These are phyloP conservation scores for Saccharomycopsis fodiens DNA, from an alignment of 805 yeast genomes.

Conservation along the genomic window DNA sequence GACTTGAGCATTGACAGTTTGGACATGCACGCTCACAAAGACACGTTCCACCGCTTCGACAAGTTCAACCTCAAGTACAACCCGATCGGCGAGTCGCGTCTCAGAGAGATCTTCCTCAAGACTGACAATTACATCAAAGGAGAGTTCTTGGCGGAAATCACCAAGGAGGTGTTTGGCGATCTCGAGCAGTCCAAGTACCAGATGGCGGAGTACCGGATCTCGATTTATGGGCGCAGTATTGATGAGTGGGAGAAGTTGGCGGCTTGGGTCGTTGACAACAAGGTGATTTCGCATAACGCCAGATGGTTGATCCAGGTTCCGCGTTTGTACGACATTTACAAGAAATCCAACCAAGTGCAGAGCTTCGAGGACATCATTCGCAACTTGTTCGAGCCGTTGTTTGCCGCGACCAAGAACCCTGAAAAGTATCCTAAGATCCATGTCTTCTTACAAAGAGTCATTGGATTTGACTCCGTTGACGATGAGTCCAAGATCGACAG, in stretches of 20 bases:
- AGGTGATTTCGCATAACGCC: conserved; percentile 84
- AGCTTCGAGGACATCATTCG: conserved; percentile 69
- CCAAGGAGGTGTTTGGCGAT: conserved; percentile 90
- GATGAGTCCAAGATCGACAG: conserved; percentile 93
- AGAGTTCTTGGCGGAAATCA: conserved; percentile 82
- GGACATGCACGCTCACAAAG: conserved; percentile 99
- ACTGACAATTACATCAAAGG: conserved; percentile 93
- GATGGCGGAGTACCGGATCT: conserved; percentile 94
- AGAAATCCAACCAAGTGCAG: conserved; percentile 59
- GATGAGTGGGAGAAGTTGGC: conserved; percentile 97
- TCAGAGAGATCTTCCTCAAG: conserved; percentile 91
- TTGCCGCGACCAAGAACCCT: conserved; percentile 85
- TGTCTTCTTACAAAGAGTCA: conserved; percentile 83
- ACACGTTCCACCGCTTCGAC: conserved; percentile 95
- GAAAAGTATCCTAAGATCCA: conserved; percentile 82
- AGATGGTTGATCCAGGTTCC: conserved; percentile 98
- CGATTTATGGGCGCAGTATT: conserved; percentile 82
- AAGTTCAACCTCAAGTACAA: conserved; percentile 95
- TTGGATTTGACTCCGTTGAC: conserved; percentile 97
- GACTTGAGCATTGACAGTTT: conserved; percentile 93
- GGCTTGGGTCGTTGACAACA: conserved; percentile 90
- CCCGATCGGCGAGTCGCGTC: conserved; percentile 96
- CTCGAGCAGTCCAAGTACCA: conserved; percentile 93
- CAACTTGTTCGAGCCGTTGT: conserved; percentile 81
- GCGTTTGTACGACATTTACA: conserved; percentile 83